Evolutionary conservation across 257 asterid species (phyloP).

Genomic region (Galeopsis tetrahit): DNA sequence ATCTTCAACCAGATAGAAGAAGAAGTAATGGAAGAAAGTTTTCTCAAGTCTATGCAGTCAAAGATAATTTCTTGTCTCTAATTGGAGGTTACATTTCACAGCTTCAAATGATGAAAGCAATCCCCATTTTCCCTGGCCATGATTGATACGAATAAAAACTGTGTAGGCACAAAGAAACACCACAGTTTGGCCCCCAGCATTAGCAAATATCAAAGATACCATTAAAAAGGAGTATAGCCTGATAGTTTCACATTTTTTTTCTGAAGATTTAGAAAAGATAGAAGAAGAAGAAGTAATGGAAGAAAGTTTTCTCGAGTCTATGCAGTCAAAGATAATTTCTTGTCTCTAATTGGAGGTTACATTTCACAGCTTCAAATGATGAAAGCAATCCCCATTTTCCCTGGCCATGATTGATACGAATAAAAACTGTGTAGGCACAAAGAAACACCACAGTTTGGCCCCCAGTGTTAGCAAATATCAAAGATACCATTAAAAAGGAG

Average conservation of each 20-base stretch:
- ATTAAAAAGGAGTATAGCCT: too few relatives aligned
- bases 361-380: not conserved
- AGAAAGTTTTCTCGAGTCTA: not conserved
- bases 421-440: not conserved
- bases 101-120: not conserved
- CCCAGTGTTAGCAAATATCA: too few relatives aligned
- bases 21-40: not conserved
- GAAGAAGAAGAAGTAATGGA: too few relatives aligned
- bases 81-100: not conserved
- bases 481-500: too few relatives aligned
- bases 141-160: not conserved
- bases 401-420: not conserved
- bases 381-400: not conserved
- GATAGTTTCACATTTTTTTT: too few relatives aligned
- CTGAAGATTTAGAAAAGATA: too few relatives aligned
- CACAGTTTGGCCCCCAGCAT: too few relatives aligned
- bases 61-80: not conserved
- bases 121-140: not conserved
- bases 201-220: too few relatives aligned
- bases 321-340: conserved; percentile 7
- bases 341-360: not conserved
- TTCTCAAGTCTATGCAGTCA: not conserved
- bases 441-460: too few relatives aligned
- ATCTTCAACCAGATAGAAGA: not conserved
- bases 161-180: too few relatives aligned